Conservation (phyloP, 129 eudicot genomes). For the Gnaphalium uliginosum region DNA sequence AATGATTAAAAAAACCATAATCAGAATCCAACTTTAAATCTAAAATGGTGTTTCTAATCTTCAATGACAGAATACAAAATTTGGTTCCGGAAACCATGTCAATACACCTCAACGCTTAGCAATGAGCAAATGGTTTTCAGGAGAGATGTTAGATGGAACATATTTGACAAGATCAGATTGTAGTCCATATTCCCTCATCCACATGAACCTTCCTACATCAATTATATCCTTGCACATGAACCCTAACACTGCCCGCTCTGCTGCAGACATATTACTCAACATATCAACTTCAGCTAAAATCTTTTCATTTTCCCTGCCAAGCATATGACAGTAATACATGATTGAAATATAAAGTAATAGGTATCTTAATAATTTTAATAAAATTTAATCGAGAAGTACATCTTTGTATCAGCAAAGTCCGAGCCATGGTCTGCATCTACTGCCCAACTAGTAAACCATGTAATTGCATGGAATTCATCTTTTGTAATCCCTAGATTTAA, state of each 20-base stretch:
- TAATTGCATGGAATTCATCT: constrained; percentile 80
- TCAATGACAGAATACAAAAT: not conserved
- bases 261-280: constrained; percentile 51
- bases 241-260: constrained; percentile 72
- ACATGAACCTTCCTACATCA: constrained; percentile 75
- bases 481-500: constrained; percentile 54
- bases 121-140: constrained; percentile 77
- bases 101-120: constrained; percentile 37
- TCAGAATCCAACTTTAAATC: not conserved
- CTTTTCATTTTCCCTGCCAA: constrained; percentile 30
- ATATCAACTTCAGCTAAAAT: constrained; percentile 39
- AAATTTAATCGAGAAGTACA: constrained; percentile 18
- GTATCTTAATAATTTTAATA: not conserved
- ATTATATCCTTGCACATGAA: constrained; percentile 98
- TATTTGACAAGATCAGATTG: constrained; percentile 68
- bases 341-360: not conserved
- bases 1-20: constrained; percentile 2
- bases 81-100: not conserved
- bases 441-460: constrained; percentile 99
- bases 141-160: constrained; percentile 75
- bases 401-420: constrained; percentile 39
- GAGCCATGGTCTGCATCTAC: constrained; percentile 91
- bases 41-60: no score
- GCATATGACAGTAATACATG: constrained; percentile 3
- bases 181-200: constrained; percentile 62